These are phyloP conservation scores for Saturnispora galanensis DNA, from an alignment of 805 yeast genomes.

Conservation along the genomic window DNA sequence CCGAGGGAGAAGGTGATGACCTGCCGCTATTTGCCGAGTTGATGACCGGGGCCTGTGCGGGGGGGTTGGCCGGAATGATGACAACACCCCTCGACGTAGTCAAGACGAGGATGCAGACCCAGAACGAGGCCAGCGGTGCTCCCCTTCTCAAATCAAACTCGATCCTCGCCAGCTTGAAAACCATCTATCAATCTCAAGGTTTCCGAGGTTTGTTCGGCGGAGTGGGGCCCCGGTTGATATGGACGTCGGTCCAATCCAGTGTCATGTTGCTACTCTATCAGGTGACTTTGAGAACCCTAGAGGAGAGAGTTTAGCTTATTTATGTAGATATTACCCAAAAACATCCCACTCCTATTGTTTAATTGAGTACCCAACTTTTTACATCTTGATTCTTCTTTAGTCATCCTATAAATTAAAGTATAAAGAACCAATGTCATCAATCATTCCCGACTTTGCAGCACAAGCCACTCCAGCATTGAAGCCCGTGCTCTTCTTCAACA, in stretches of 20 bases:
- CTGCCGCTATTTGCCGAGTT: conserved; percentile 56
- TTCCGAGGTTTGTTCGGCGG: conserved; percentile 77
- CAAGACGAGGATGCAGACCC: conserved; percentile 89
- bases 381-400: too few species aligned
- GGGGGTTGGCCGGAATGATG: conserved; percentile 80
- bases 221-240: conserved; percentile 90
- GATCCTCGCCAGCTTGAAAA: conserved; percentile 39
- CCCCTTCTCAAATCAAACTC: conserved; percentile 30
- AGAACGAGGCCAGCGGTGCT: conserved; percentile 29
- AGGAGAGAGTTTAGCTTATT: conserved; percentile 8
- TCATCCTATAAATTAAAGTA: too few species aligned
- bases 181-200: conserved; percentile 68
- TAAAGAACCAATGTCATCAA: conserved; percentile 4
- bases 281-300: conserved; percentile 48
- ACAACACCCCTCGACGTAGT: conserved; percentile 92
- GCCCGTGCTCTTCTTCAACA: conserved; percentile 31
- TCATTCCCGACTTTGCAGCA: conserved; percentile 17
- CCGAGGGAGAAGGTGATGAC: conserved; percentile 18
- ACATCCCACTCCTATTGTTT: not conserved
- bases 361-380: not conserved
- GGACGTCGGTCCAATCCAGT: conserved; percentile 95
- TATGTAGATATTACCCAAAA: not conserved
- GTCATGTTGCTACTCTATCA: conserved; percentile 89
- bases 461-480: conserved; percentile 21
- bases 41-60: conserved; percentile 89